Percentiles rank a stretch among this genome's conserved stretches.
Evolutionary conservation across 305 asterid genomes (phyloP).

Genomic region (Fraxinus dipetala): DNA sequence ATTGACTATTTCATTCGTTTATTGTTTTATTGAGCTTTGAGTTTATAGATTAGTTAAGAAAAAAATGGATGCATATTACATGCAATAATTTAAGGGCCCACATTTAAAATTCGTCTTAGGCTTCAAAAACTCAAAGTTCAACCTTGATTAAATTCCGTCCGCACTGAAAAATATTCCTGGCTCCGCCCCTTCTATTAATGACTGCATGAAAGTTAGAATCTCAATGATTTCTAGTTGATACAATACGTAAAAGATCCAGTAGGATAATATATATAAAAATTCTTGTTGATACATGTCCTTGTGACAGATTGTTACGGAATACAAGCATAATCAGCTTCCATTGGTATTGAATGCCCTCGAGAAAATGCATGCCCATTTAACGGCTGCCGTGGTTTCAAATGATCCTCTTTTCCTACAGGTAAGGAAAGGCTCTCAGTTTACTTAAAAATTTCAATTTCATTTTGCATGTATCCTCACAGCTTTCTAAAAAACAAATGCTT

Average conservation of each 20-base stretch:
- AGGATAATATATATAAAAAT: neutral
- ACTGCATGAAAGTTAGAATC: neutral
- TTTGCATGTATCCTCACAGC: neutral
- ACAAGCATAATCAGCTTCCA: conserved; percentile 63
- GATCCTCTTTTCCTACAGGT: conserved; percentile 77
- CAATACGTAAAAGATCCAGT: neutral
- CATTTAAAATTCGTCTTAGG: neutral
- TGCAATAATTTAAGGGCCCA: neutral
- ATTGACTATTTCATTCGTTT: neutral
- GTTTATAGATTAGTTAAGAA: neutral
- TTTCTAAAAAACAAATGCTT: neutral
- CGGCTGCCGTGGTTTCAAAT: conserved; percentile 92
- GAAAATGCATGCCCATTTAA: conserved; percentile 90
- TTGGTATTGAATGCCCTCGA: conserved; percentile 68
- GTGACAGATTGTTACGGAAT: conserved; percentile 69
- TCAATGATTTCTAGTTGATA: neutral
- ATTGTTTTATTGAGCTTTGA: neutral
- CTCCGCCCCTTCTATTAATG: neutral
- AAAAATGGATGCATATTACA: neutral
- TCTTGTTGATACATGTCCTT: neutral
- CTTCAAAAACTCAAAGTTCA: neutral
- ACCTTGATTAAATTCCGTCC: neutral
- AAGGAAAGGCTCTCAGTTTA: conserved; percentile 18
- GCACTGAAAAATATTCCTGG: neutral
- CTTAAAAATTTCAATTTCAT: neutral